These are phyloP conservation scores for Curvularia spicifera DNA, from an alignment of 2,329 filamentous ascomycete genomes.

Conservation along the genomic window DNA sequence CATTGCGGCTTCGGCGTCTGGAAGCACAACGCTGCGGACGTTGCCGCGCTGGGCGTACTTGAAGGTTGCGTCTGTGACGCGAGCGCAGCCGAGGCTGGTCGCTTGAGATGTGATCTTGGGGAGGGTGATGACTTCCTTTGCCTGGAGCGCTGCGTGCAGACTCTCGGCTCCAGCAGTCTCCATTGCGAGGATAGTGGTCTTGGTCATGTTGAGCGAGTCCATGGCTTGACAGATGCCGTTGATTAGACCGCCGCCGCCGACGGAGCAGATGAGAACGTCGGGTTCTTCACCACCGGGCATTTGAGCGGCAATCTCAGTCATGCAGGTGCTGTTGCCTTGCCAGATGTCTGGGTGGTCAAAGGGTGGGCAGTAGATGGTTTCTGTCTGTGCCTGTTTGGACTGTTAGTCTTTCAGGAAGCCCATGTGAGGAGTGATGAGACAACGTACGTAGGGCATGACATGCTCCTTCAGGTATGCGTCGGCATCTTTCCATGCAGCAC, in stretches of 20 bases:
- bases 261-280: slow-evolving; percentile 76
- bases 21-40: slow-evolving; percentile 68
- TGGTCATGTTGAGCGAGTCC: slow-evolving; percentile 51
- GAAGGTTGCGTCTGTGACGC: slow-evolving; percentile 72
- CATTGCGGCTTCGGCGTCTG: slow-evolving; percentile 79
- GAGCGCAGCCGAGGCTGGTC: slow-evolving; percentile 73
- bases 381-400: slow-evolving; percentile 41
- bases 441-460: slow-evolving; percentile 55
- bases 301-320: slow-evolving; percentile 59
- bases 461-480: slow-evolving; percentile 69
- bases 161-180: slow-evolving; percentile 79
- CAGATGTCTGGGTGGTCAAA: slow-evolving; percentile 74
- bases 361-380: slow-evolving; percentile 68
- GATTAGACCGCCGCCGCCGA: slow-evolving; percentile 81
- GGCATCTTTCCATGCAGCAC: slow-evolving; percentile 72
- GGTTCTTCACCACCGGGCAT: slow-evolving; percentile 54
- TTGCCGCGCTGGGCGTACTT: slow-evolving; percentile 64
- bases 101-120: slow-evolving; percentile 77
- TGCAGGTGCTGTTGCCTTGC: slow-evolving; percentile 67
- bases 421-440: background rate
- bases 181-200: slow-evolving; percentile 67
- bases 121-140: slow-evolving; percentile 66
- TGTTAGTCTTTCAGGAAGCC: slow-evolving; percentile 4
- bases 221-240: slow-evolving; percentile 77
- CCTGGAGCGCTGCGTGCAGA: slow-evolving; percentile 66